Evolutionary conservation across 2,329 filamentous ascomycete species (phyloP), one percentile per base, ranked within the genome.

Genomic region (Arachnopeziza araneosa): DNA sequence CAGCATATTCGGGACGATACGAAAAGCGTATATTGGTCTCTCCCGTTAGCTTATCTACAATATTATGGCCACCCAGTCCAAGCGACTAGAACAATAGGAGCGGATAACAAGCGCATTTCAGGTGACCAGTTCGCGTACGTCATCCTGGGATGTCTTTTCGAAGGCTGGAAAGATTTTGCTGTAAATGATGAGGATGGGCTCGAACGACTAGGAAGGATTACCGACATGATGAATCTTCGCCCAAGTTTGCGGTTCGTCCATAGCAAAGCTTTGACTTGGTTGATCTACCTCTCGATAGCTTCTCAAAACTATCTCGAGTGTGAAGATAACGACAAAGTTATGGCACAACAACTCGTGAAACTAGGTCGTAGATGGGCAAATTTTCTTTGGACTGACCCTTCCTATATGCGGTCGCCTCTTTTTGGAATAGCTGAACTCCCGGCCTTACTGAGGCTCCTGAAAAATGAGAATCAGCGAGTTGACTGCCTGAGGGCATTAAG

Each of bases 81-180:
- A 23, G 24, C 50, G 14, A 32, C 24, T 12, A 30, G 50, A 23
- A 30, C 49, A 14, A 32, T 44, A 2, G 44, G 49, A 17, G 24
- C 50, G 50, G 53, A 59, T 6, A 59, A 52, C 22, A 22, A 24
- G 7, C 21, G 57, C 17, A 51, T 59, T 23, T 55, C 51, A 14
- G 44, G 24, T 36, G 44, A 55, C 1, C 52, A 59, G 48, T 55
- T 59, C 24, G 24, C 22, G 2, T 59, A 51, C 44, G 32, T 59
- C 19, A 23, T 52, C 23, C 36, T 59, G 44, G 57, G 57, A 4
- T 62, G 57, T 24, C n/a, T 59, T 17, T 62, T 62, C 19, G 24
- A n/a, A 9, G 48, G 54, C 3, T 62, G 60, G 60, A 52, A 22
- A 12, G 12, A 44, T 44, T 61, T 24, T 23, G 56, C 56, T 6